Evolutionary conservation across 1,284 basidiomycete genomes (phyloP), one percentile per base, ranked within the genome.

Genomic region (Leucoagaricus sp.): DNA sequence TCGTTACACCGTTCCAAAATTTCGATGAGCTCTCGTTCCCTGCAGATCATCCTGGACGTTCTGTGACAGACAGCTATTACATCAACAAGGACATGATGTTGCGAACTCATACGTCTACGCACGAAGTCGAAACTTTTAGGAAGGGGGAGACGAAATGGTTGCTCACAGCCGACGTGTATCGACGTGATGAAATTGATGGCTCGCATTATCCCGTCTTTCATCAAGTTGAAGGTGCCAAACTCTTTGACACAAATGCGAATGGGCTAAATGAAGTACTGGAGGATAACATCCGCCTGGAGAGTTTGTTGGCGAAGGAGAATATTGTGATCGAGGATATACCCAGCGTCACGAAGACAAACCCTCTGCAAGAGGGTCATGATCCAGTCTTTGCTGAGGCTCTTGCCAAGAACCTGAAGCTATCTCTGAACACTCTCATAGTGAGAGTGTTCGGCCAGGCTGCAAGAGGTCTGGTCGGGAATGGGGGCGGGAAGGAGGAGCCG

Each of bases 191-290:
- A 75, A 99, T 99, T 63, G 97, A 99, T 75, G 83, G 86, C 19
- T 93, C 90, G 9, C 97, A 99, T 72, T 98, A 98, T 72, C 97
- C 97, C 17, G 91, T 98, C 44, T 99, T 99, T 72, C 97, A 99
- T 74, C 97, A 99, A 75, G 94, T 98, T 78, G 97, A 99, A 72
- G 97, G 96, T 29, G 94, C 96, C 19, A 80, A 87, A 42, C 86
- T 98, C 49, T 95, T 91, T 63, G 74, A 78, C 45, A 75, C 81
- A 53, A 77, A 82, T 62, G 61, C 77, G 46, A 65, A 72, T 2
- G 81, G 80, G 1, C 77, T 87, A 75, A 74, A 77, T 46, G 84
- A 87, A 58, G 78, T 91, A 19, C 73, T 82, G 58, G 79, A 82
- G 59, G 84, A 87, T 60, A 90, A 93, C 63, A 82, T 74, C 34